Base-by-base conservation (phyloP, 2,329 filamentous ascomycete genomes). In the Pseudopyrenochaeta lycopersici region DNA sequence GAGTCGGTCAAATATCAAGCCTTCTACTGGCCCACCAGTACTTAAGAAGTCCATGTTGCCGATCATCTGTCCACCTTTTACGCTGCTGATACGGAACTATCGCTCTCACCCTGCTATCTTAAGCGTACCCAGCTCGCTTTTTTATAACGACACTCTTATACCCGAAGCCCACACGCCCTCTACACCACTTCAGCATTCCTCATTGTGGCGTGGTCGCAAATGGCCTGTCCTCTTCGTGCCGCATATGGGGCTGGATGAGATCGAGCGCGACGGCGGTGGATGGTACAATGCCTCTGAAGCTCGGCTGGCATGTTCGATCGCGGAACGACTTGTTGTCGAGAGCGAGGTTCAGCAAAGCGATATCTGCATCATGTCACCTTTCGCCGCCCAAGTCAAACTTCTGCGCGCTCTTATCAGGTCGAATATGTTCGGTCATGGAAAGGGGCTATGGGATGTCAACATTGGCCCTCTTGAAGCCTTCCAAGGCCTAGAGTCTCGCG, bases 381-480 rank as follows among this genome's bases (percentile, higher is more conserved):
- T 80, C 57, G 68, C 73, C n/a, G 75, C 78, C 9, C 79, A 81
- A 58, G 79, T 81, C 30, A 68, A 70, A 33, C 58, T 70, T 7
- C 65, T 81, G n/a, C 75, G 79, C 31, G 51, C 64, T 3, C 32
- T 66, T 7, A 75, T 79, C 12, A 71, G 79, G 7, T 59, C 56
- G 0, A 7, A 2, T 2, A 18, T 14, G 1, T 68, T 64, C 30
- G 47, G 39, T 4, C 18, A 44, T 18, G 44, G 62, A 48, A 20
- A 42, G 3, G 66, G 64, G 6, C 57, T 78, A 7, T 71, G 72
- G 61, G 65, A 71, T 21, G 70, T 81, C 7, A 80, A 80, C 45
- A 77, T 81, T 38, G 79, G 79, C 1, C 79, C 79, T 2, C 62
- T 80, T 30, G 79, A 80, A 52, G 78, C 77, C 17, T 81, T 80